Conservation (phyloP, 2,329 filamentous ascomycete species). For the Pestalotiopsis fici region DNA sequence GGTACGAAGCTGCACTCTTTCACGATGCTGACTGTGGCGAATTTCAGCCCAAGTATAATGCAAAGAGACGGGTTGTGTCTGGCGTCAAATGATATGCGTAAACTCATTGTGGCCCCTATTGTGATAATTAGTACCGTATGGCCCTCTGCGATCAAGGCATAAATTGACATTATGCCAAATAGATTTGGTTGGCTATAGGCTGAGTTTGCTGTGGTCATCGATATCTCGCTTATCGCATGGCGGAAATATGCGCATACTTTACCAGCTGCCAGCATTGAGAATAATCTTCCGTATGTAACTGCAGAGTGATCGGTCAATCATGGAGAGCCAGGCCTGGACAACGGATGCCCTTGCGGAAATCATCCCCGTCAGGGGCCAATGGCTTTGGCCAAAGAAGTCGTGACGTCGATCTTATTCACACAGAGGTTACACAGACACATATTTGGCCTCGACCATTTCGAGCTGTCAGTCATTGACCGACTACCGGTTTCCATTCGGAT, state of each 20-base stretch:
- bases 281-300: neutral
- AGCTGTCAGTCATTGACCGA: neutral
- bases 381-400: neutral
- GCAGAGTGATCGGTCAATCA: too few species aligned
- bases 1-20: neutral
- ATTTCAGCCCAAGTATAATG: neutral
- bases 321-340: neutral
- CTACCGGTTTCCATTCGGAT: slow-evolving; percentile 2
- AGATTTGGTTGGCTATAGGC: neutral
- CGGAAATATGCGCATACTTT: neutral
- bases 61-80: neutral
- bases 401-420: neutral
- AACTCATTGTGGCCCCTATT: too few species aligned
- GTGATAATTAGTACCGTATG: too few species aligned
- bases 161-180: neutral
- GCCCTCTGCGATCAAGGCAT: neutral
- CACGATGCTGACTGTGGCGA: neutral
- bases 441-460: neutral
- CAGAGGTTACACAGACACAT: neutral
- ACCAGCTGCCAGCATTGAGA: neutral
- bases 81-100: too few species aligned
- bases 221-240: neutral
- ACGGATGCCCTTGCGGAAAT: neutral
- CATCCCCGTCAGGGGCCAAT: neutral
- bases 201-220: neutral